phyloP scores from a whole-genome alignment of 208 protist species.

The Trypanosoma theileri region DNA sequence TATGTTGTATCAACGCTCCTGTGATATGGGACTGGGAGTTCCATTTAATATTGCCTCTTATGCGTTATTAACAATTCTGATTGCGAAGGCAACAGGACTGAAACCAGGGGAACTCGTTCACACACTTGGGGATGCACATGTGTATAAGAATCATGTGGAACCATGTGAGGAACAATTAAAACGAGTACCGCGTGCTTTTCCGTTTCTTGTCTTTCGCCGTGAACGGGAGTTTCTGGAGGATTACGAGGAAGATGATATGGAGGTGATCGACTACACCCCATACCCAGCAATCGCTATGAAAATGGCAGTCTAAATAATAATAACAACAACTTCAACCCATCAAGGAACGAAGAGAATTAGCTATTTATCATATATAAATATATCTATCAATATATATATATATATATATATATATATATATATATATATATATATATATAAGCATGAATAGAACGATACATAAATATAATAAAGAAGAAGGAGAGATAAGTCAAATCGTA shows the following conservation, averaged over 20 bases:
- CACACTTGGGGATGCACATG: slow-evolving; percentile 97
- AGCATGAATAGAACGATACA: no score
- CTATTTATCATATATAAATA: no score
- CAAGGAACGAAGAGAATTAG: no score
- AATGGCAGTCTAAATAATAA: slow-evolving; percentile 96
- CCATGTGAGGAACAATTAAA: slow-evolving; percentile 93
- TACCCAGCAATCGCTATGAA: slow-evolving; percentile 96
- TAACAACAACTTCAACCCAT: no score
- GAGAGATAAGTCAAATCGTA: no score
- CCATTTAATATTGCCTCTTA: slow-evolving; percentile 99
- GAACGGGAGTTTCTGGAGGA: slow-evolving; percentile 89
- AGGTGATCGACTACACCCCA: slow-evolving; percentile 94
- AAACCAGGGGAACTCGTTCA: slow-evolving; percentile 97
- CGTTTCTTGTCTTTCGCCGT: slow-evolving; percentile 67
- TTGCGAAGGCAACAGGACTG: slow-evolving; percentile 92
- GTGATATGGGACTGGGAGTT: slow-evolving; percentile 98
- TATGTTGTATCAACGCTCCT: slow-evolving; percentile 93
- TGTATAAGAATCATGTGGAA: slow-evolving; percentile 98
- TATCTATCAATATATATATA: no score
- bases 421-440: no score
- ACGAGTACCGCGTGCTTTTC: slow-evolving; percentile 93
- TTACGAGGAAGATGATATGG: slow-evolving; percentile 93
- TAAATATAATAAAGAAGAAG: no score
- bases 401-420: background rate
- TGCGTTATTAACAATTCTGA: slow-evolving; percentile 94